Percentiles rank a stretch among this genome's conserved stretches.
Conservation (phyloP, 1,284 basidiomycete species). For the Cronartium quercuum region DNA sequence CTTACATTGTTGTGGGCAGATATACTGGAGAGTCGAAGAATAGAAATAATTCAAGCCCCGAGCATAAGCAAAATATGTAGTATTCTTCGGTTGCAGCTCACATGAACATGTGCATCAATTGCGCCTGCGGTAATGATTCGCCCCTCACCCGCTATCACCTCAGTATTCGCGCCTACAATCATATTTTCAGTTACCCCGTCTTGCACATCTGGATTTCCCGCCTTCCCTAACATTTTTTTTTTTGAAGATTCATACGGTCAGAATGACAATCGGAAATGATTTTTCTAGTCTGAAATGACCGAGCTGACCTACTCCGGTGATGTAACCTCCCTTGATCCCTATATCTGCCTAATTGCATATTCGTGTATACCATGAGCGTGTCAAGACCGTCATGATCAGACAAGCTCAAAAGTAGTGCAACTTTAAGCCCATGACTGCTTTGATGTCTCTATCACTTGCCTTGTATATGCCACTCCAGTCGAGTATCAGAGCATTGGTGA, state of each 20-base stretch:
- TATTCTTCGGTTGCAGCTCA: background rate
- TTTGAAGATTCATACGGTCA: too few species aligned
- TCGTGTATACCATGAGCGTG: background rate
- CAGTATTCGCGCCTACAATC: slow-evolving; percentile 77
- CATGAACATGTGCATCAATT: slow-evolving; percentile 80
- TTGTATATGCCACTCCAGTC: slow-evolving; percentile 97
- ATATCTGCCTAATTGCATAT: slow-evolving; percentile 71
- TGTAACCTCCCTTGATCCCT: slow-evolving; percentile 77
- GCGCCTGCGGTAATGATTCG: slow-evolving; percentile 89
- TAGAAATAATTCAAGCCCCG: background rate
- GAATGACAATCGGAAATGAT: too few species aligned
- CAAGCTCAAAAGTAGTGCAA: too few species aligned
- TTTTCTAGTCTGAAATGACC: too few species aligned
- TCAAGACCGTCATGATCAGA: background rate
- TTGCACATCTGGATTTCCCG: slow-evolving; percentile 95
- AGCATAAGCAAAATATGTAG: background rate
- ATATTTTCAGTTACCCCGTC: slow-evolving; percentile 67
- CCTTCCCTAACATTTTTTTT: too few species aligned
- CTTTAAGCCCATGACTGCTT: background rate
- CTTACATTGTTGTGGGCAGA: slow-evolving; percentile 77
- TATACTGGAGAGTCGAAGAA: slow-evolving; percentile 56
- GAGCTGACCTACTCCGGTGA: slow-evolving; percentile 77
- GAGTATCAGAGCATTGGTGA: slow-evolving; percentile 88
- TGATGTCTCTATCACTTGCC: slow-evolving; percentile 51
- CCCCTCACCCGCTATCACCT: slow-evolving; percentile 91